phyloP scores from a whole-genome alignment of 1,284 basidiomycete species.

The Apiotrichum veenhuisii region DNA sequence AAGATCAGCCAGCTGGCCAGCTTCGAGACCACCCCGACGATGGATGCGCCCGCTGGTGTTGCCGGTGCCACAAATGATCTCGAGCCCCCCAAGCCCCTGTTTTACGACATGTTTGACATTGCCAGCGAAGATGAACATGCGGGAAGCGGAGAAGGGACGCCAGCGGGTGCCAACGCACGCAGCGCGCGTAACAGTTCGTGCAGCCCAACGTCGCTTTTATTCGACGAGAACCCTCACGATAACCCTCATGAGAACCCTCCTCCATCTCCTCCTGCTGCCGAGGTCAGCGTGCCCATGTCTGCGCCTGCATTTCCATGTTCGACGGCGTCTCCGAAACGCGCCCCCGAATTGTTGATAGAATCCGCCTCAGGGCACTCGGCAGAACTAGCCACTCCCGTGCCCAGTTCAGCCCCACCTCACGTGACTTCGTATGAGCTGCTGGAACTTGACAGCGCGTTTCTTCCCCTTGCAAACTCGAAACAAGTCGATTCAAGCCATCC shows the following conservation, averaged over 20 bases:
- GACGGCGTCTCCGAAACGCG: background rate
- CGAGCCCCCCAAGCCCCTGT: constrained; percentile 8
- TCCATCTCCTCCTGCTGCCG: background rate
- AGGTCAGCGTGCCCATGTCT: background rate
- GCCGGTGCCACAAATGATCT: background rate
- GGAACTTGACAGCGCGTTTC: background rate
- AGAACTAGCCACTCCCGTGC: background rate
- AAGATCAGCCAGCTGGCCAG: background rate
- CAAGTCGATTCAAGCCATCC: background rate
- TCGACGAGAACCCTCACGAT: background rate
- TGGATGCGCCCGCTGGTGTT: background rate
- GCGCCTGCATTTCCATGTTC: background rate
- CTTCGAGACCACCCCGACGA: background rate
- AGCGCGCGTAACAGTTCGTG: background rate
- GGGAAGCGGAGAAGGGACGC: background rate
- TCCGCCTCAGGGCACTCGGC: background rate
- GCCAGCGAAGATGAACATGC: background rate
- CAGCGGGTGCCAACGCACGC: background rate
- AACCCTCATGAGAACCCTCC: background rate
- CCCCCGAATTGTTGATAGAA: background rate
- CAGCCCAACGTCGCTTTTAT: background rate
- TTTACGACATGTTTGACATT: constrained; percentile 20
- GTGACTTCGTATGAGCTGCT: background rate
- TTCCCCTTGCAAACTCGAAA: background rate
- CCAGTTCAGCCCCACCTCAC: background rate